A percentile compares a stretch with the other conserved stretches of the same genome.
Evolutionary conservation across 2,329 filamentous ascomycete species (phyloP).

Genomic region (Neofusicoccum sp.): DNA sequence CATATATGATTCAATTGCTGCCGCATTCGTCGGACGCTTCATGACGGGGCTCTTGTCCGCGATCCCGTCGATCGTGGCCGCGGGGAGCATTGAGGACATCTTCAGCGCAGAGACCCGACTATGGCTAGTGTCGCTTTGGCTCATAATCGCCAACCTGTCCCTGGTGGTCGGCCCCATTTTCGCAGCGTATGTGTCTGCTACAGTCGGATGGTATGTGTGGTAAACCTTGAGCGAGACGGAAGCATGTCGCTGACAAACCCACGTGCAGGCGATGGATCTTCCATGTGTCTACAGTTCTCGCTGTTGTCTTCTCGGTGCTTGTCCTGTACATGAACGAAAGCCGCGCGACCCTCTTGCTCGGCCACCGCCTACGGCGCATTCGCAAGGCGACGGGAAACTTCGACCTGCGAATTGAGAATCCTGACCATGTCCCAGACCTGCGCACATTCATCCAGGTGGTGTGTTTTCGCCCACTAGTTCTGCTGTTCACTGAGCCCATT

Average conservation of each 20-base stretch:
- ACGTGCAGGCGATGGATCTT: slow-evolving; percentile 1
- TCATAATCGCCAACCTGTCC: neutral
- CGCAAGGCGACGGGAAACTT: neutral
- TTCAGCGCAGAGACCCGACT: neutral
- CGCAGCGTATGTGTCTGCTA: neutral
- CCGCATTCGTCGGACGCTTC: neutral
- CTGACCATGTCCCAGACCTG: slow-evolving; percentile 8
- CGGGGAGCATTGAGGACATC: slow-evolving; percentile 12
- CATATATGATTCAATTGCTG: neutral
- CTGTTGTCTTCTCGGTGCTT: neutral
- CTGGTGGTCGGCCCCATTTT: slow-evolving; percentile 2
- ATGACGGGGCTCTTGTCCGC: neutral
- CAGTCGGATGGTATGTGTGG: neutral
- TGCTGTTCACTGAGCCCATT: slow-evolving; percentile 13
- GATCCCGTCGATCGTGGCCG: neutral
- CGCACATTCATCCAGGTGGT: neutral
- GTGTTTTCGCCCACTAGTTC: neutral
- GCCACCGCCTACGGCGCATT: neutral
- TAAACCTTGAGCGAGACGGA: neutral
- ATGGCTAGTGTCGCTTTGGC: neutral
- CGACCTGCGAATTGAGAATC: neutral
- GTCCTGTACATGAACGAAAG: neutral
- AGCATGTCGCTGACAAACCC: neutral
- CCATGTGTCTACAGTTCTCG: neutral
- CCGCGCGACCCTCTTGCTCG: neutral